Evolutionary conservation across 176 grass and related monocot genomes (phyloP).

Genomic region (Rhynchospora tenuis): DNA sequence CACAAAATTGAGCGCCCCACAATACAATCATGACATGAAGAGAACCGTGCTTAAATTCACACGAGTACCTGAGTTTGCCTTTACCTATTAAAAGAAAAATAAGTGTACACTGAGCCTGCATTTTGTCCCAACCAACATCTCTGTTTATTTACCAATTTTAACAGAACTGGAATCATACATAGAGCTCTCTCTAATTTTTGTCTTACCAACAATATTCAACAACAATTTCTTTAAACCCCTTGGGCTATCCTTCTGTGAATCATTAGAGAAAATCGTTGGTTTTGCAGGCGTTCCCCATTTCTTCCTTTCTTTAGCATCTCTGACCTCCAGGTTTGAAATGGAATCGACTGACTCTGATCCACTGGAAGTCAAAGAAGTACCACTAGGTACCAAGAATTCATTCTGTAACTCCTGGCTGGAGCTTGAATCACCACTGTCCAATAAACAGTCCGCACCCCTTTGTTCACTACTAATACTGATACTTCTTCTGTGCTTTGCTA

Average conservation of each 20-base stretch:
- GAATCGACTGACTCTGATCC: background rate
- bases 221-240: slow-evolving; percentile 22
- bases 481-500: slow-evolving; percentile 14
- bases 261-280: background rate
- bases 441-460: background rate
- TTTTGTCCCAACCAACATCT: background rate
- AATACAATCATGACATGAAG: background rate
- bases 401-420: background rate
- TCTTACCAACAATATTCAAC: slow-evolving; percentile 16
- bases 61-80: background rate
- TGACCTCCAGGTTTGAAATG: background rate
- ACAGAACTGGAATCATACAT: background rate
- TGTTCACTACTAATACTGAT: background rate
- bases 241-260: background rate
- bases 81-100: background rate
- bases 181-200: slow-evolving; percentile 6
- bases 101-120: background rate
- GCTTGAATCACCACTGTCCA: background rate
- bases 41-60: background rate
- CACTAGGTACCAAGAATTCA: background rate
- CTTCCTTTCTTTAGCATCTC: slow-evolving; percentile 11
- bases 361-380: background rate
- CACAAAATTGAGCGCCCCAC: background rate
- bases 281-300: slow-evolving; percentile 14
- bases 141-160: background rate